Conservation (phyloP, 1,284 basidiomycete genomes). For the Cryptococcus sp. region DNA sequence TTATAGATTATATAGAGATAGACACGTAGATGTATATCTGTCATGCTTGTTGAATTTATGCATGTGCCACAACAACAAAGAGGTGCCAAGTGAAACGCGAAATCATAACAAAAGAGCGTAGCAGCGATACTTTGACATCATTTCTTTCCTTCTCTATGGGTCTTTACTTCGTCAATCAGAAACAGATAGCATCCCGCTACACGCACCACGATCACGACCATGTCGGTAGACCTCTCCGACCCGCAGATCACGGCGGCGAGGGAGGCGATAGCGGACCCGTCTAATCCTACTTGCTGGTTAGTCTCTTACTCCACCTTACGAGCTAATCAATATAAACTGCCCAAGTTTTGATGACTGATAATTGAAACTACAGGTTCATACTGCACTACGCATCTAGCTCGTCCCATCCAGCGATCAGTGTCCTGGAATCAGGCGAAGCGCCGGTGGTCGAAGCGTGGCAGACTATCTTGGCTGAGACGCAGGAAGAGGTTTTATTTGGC, state of each 20-base stretch:
- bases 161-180: not conserved
- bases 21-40: not conserved
- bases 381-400: conserved; percentile 29
- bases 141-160: not conserved
- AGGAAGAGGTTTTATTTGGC: conserved; percentile 27
- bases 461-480: conserved; percentile 10
- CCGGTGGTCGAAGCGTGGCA: conserved; percentile 27
- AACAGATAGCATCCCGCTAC: not conserved
- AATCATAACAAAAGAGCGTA: too few species aligned
- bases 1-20: conserved; percentile 17
- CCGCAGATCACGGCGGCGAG: conserved; percentile 27
- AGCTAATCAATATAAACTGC: too few species aligned
- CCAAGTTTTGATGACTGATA: too few species aligned
- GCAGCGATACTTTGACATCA: too few species aligned
- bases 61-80: too few species aligned
- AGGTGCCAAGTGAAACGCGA: too few species aligned
- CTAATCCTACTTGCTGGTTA: conserved; percentile 33
- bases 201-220: conserved; percentile 7
- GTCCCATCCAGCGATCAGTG: not conserved
- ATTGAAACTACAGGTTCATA: conserved; percentile 29
- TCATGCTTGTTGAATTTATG: too few species aligned
- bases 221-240: conserved; percentile 43
- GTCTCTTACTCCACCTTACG: not conserved
- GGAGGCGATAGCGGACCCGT: conserved; percentile 19
- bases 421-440: conserved; percentile 25